Conservation (phyloP, 225 moss, liverwort and hornwort genomes). For the Sphagnum contortum region DNA sequence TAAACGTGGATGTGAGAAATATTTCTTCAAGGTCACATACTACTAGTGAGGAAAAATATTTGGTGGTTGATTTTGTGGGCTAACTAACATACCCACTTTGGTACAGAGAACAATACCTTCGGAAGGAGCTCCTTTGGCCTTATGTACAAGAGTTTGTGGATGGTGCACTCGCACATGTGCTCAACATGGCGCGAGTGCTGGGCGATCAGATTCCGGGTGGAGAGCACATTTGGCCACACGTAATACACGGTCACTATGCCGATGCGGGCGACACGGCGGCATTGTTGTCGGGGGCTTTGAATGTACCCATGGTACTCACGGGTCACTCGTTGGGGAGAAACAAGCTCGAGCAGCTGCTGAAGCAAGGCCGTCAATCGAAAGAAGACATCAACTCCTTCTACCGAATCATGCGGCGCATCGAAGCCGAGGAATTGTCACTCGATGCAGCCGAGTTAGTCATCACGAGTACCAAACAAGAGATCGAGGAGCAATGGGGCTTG, state of each 20-base stretch:
- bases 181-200: slow-evolving; percentile 66
- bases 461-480: slow-evolving; percentile 75
- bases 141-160: slow-evolving; percentile 67
- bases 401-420: slow-evolving; percentile 67
- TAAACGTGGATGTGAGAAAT: no score
- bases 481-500: slow-evolving; percentile 76
- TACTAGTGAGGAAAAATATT: no score
- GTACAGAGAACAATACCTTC: slow-evolving; percentile 55
- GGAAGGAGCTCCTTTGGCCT: slow-evolving; percentile 74
- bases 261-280: slow-evolving; percentile 68
- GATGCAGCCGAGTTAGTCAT: slow-evolving; percentile 74
- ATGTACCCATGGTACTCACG: slow-evolving; percentile 71
- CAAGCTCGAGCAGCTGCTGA: slow-evolving; percentile 75
- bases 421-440: slow-evolving; percentile 70
- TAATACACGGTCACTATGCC: slow-evolving; percentile 65
- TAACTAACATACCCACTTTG: no score
- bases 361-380: slow-evolving; percentile 57
- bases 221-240: slow-evolving; percentile 53
- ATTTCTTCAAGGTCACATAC: no score
- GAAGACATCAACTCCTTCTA: slow-evolving; percentile 60
- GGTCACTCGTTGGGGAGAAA: slow-evolving; percentile 72
- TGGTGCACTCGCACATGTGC: slow-evolving; percentile 54
- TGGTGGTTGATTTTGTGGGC: no score
- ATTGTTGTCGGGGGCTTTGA: slow-evolving; percentile 63
- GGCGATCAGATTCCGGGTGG: slow-evolving; percentile 60